Percentiles rank a stretch among this genome's conserved stretches.
These are phyloP conservation scores for Solanum phureja DNA, from an alignment of 257 asterid species.

Conservation along the genomic window DNA sequence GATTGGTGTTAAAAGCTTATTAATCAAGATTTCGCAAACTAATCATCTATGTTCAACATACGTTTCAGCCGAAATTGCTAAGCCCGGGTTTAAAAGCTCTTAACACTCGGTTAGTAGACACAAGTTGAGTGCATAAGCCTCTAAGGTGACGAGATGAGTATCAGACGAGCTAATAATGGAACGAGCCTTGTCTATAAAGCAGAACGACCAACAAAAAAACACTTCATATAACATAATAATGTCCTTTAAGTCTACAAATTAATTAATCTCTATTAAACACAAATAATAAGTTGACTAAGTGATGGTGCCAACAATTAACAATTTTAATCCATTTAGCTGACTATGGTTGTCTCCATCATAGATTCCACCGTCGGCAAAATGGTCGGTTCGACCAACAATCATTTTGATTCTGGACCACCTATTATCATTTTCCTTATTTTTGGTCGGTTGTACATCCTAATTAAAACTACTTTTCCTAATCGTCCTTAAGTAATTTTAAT, in stretches of 20 bases:
- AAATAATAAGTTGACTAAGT: background rate
- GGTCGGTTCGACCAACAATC: slow-evolving; percentile 41
- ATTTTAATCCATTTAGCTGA: background rate
- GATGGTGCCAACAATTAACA: background rate
- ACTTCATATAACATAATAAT: background rate
- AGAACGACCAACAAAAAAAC: background rate
- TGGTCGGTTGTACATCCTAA: slow-evolving; percentile 29
- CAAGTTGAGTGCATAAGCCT: background rate
- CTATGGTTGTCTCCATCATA: background rate
- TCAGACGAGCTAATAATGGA: background rate
- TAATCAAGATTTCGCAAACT: background rate
- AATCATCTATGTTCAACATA: background rate
- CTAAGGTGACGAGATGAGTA: background rate
- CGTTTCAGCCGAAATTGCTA: background rate
- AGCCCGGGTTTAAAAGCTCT: background rate
- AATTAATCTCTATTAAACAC: background rate
- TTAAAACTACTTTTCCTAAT: background rate
- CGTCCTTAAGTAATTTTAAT: background rate
- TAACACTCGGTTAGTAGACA: background rate
- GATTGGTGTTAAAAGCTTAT: background rate
- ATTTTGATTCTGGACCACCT: slow-evolving; percentile 20
- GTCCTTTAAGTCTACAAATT: background rate
- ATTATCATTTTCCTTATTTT: slow-evolving; percentile 9
- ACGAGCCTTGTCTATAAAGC: background rate
- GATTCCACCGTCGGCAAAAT: slow-evolving; percentile 6